Conservation (phyloP, 257 asterid genomes). For the Craterostigma plantagineum region DNA sequence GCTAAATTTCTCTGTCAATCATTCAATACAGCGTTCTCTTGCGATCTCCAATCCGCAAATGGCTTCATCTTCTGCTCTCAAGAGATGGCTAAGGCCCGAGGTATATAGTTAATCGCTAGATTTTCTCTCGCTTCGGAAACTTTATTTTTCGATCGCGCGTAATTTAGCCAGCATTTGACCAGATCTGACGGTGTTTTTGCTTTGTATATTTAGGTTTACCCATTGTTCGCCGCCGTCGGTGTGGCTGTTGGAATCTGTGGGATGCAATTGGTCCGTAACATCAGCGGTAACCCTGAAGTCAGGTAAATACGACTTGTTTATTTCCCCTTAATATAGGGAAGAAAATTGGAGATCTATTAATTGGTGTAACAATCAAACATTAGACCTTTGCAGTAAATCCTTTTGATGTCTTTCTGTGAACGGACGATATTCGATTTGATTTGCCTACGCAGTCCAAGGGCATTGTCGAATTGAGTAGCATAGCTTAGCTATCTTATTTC, state of each 20-base stretch:
- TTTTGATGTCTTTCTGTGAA: no score
- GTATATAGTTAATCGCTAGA: conserved; percentile 16
- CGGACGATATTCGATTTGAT: no score
- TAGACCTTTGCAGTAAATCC: no score
- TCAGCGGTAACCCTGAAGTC: conserved; percentile 70
- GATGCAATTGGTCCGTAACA: conserved; percentile 77
- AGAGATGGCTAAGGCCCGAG: conserved; percentile 91
- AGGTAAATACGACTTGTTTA: conserved; percentile 21
- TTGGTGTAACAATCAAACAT: no score
- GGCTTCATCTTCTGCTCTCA: conserved; percentile 49
- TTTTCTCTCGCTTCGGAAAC: conserved; percentile 1
- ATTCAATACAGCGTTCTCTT: no score
- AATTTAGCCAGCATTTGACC: not conserved
- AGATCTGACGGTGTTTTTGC: conserved; percentile 20
- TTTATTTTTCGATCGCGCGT: not conserved
- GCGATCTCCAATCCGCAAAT: conserved; percentile 6
- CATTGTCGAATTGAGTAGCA: no score
- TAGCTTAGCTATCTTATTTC: no score
- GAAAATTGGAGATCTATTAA: no score
- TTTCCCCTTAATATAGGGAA: not conserved
- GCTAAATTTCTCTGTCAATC: no score
- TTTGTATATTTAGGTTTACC: conserved; percentile 41
- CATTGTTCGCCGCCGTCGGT: conserved; percentile 76
- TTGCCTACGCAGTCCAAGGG: no score
- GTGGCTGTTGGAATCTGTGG: conserved; percentile 86